Evolutionary conservation across 371 early-diverging fungal genomes (phyloP), one percentile per base, ranked within the genome.

Genomic region (Rhizopus microsporus): DNA sequence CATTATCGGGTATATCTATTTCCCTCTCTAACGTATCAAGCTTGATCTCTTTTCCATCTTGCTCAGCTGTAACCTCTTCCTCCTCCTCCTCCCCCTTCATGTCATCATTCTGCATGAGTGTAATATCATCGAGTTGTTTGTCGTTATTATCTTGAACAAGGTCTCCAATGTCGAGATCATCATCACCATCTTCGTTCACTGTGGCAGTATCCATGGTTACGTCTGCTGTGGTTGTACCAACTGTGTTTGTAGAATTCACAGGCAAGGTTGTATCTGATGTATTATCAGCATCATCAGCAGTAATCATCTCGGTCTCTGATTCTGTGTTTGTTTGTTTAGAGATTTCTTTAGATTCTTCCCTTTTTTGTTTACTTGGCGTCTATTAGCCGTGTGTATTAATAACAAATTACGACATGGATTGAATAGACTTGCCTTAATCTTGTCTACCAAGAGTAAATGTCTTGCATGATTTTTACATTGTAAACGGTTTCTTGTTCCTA

Each of bases 391-490:
- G 10, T 23, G 23, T 23, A 16, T 16, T 8, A 8, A 45, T 45
- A 8, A 45, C 16, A 13, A 45, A 9, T 15, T 13, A 16, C 16
- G 1, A 2, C 23, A 47, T 17, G 31, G 16, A 48, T 23, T 23
- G 23, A 23, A 7, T 43, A 12, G 10, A 12, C 12, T 30, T 40
- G 23, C 42, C 32, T n/a, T 44, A 73, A 83, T 77, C 60, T 80
- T 78, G n/a, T 81, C 75, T 15, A 74, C 74, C 29, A 74, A 59
- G 5, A 71, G 56, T 51, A 86, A 65, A 65, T 90, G 87, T 35
- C 87, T 72, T 17, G 86, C 87, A 56, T 83, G 87, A 33, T 86
- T 86, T 58, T 87, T 88, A 56, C 87, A 85, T 64, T 89, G 90
- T 10, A 85, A 62, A 5, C 86, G 66, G 39, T 81, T 87, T 29